A percentile compares a stretch with the other conserved stretches of the same genome.
Conservation (phyloP, 257 asterid species). For the Marsdenia floribunda region DNA sequence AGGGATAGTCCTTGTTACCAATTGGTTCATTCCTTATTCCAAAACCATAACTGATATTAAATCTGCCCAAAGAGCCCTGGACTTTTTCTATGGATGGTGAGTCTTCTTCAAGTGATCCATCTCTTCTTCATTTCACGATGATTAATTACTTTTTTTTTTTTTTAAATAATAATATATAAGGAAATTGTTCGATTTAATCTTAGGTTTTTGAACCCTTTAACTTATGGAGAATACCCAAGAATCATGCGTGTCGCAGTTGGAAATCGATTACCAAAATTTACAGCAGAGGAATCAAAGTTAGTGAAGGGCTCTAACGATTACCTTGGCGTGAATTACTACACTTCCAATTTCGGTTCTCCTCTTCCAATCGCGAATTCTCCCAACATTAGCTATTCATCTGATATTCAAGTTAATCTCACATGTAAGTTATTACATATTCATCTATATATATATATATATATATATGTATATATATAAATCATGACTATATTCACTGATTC, state of each 20-base stretch:
- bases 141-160: too few relatives aligned
- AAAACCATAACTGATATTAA: slow-evolving; percentile 17
- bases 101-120: background rate
- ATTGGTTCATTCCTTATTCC: slow-evolving; percentile 37
- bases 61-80: slow-evolving; percentile 54
- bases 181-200: too few relatives aligned
- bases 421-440: slow-evolving; percentile 12
- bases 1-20: slow-evolving; percentile 38
- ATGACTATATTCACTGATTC: background rate
- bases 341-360: slow-evolving; percentile 13
- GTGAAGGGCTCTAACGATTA: slow-evolving; percentile 27
- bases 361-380: background rate
- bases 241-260: slow-evolving; percentile 8
- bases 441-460: too few relatives aligned
- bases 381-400: slow-evolving; percentile 12
- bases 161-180: too few relatives aligned
- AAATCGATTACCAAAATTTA: slow-evolving; percentile 26
- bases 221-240: slow-evolving; percentile 25
- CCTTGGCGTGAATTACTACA: slow-evolving; percentile 30
- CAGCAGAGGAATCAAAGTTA: slow-evolving; percentile 1
- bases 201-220: slow-evolving; percentile 20
- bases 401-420: slow-evolving; percentile 16
- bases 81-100: slow-evolving; percentile 65
- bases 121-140: too few relatives aligned
- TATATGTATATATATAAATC: too few relatives aligned